Conservation (phyloP, 2,329 filamentous ascomycete species). For the Didymellaceae sp. region DNA sequence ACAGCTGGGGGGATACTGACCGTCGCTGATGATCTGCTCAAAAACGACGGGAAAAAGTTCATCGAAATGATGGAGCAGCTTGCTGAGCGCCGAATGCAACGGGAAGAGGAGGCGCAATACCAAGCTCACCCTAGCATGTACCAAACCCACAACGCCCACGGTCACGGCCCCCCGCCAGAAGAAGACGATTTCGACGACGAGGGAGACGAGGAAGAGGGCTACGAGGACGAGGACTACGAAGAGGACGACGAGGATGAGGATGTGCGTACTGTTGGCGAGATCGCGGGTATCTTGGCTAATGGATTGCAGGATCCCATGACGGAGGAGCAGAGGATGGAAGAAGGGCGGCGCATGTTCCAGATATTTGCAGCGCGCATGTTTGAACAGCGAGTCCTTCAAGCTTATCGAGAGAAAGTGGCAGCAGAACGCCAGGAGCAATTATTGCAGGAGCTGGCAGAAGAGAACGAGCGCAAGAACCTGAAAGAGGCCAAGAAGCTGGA, state of each 20-base stretch:
- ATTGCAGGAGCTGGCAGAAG: conserved; percentile 88
- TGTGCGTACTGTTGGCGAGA: conserved; percentile 33
- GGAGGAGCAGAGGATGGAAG: conserved; percentile 98
- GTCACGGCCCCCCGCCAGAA: conserved; percentile 69
- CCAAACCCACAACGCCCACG: conserved; percentile 62
- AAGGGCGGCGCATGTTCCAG: conserved; percentile 97
- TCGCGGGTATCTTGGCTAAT: conserved; percentile 32
- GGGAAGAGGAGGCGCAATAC: conserved; percentile 86
- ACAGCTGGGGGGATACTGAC: conserved; percentile 89
- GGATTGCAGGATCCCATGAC: conserved; percentile 85
- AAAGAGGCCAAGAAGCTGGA: conserved; percentile 92
- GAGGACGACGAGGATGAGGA: conserved; percentile 46
- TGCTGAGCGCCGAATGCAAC: conserved; percentile 94
- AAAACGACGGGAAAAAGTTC: conserved; percentile 99
- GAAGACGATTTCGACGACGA: conserved; percentile 81
- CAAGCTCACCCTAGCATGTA: conserved; percentile 63
- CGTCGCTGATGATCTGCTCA: conserved; percentile 95
- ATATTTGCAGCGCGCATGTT: conserved; percentile 99
- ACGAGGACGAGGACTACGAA: conserved; percentile 65
- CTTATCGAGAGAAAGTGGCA: conserved; percentile 97
- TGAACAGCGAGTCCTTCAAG: conserved; percentile 92
- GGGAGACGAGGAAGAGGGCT: conserved; percentile 66
- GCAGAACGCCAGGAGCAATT: conserved; percentile 90
- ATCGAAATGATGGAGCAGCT: conserved; percentile 99
- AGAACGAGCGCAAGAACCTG: conserved; percentile 75